Evolutionary conservation across 495 filamentous ascomycete species (phyloP), one percentile per base, ranked within the genome.

Genomic region (Penicillium simplicissimum): DNA sequence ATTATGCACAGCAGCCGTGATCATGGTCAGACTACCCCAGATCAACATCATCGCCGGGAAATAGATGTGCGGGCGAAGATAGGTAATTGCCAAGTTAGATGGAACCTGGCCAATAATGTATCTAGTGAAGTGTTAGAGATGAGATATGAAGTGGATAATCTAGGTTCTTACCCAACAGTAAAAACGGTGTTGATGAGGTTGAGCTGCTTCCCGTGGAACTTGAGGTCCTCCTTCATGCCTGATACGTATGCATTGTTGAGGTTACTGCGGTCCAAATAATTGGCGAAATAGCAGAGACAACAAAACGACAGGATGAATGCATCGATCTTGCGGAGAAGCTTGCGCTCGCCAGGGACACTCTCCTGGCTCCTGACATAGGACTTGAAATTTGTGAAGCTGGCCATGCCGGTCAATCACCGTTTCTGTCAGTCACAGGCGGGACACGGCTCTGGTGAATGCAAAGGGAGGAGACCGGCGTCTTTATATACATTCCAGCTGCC

Each of bases 281-380:
- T 72, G 66, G 69, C 62, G 58, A 85, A 86, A 63, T 86, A 87
- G 67, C 79, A 83, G 53, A 87, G 69, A 63, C 84, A 88, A 70
- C 85, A 87, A 63, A 87, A 87, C 14, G 81, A 84, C 33, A 89
- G 68, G 67, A 87, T 89, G 76, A 89, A 87, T 64, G 84, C 84
- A 68, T 88, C 86, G 36, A 73, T 67, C 34, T 73, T 73, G 37
- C 56, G 55, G 11, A 71, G 57, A 1, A 73, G 64, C 43, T 68
- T 68, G 13, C 48, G n/a, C 43, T 72, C 67, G 21, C 57, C 57
- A 34, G 57, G 57, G 14, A 59, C 57, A 52, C 34, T 52, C 31
- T 59, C 57, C n/a, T 59, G 57, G 34, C 57, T 48, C 36, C 37
- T 59, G 36, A 59, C 14, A n/a, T 59, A 59, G 37, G 47, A 52